Evolutionary conservation across 805 yeast genomes (phyloP).

Genomic region (Candida nitratophila): DNA sequence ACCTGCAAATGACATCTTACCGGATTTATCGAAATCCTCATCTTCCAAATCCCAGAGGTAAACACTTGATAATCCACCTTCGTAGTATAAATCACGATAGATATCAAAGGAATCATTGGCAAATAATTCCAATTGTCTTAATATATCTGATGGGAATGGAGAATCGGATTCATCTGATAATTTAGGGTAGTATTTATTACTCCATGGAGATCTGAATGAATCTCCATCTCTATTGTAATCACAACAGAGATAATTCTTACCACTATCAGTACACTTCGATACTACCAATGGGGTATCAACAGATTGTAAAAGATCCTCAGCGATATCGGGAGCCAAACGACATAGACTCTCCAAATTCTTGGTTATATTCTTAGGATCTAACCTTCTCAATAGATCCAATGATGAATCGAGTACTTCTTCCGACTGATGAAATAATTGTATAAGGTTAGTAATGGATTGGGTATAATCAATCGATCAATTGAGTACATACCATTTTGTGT

Average conservation of each 20-base stretch:
- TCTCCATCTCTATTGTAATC: slow-evolving; percentile 96
- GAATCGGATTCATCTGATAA: slow-evolving; percentile 52
- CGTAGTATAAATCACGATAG: slow-evolving; percentile 89
- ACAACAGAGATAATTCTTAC: slow-evolving; percentile 73
- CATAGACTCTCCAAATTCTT: slow-evolving; percentile 40
- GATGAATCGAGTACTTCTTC: slow-evolving; percentile 68
- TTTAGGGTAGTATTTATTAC: slow-evolving; percentile 60
- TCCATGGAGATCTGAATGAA: slow-evolving; percentile 86
- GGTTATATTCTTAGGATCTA: slow-evolving; percentile 58
- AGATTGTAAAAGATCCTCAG: slow-evolving; percentile 80
- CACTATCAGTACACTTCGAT: slow-evolving; percentile 41
- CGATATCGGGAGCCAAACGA: slow-evolving; percentile 55
- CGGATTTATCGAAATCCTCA: slow-evolving; percentile 35
- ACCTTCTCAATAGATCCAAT: slow-evolving; percentile 66
- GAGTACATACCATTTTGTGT: not conserved
- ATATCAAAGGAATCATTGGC: slow-evolving; percentile 91
- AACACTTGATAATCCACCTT: slow-evolving; percentile 86
- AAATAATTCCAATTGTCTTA: slow-evolving; percentile 68
- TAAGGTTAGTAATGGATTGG: not conserved
- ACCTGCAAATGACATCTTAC: slow-evolving; percentile 75
- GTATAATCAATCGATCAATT: too few relatives aligned
- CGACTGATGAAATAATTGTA: not conserved
- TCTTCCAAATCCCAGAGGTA: slow-evolving; percentile 87
- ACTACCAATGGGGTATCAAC: slow-evolving; percentile 78
- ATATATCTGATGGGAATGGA: slow-evolving; percentile 59